These are phyloP conservation scores for Acorus gramineus DNA, from an alignment of 106 monocot genomes.

Conservation along the genomic window DNA sequence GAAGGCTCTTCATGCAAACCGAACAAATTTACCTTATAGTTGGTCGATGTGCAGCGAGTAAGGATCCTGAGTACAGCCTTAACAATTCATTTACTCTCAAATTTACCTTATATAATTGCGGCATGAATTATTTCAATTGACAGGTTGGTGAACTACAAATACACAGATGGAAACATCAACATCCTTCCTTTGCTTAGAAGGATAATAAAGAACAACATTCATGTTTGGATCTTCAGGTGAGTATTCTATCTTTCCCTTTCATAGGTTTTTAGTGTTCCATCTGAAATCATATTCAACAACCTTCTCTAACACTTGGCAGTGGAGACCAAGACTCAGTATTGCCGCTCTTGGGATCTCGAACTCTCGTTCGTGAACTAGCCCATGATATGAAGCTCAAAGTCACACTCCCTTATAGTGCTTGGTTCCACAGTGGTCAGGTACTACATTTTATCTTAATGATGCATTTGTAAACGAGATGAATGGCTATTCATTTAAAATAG, in stretches of 20 bases:
- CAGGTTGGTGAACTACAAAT: constrained; percentile 10
- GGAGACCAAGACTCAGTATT: constrained; percentile 98
- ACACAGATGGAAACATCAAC: constrained; percentile 14
- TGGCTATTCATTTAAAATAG: background rate
- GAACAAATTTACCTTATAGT: constrained; percentile 58
- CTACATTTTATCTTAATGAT: background rate
- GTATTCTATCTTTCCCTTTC: background rate
- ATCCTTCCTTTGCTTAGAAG: constrained; percentile 20
- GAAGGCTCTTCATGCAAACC: constrained; percentile 88
- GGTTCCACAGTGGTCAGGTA: constrained; percentile 93
- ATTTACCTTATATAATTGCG: too few relatives aligned
- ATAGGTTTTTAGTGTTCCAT: background rate
- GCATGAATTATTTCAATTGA: background rate
- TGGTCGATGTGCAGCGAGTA: constrained; percentile 96
- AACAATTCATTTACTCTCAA: too few relatives aligned
- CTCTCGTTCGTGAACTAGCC: constrained; percentile 73
- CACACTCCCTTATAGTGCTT: constrained; percentile 64
- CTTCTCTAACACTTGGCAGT: constrained; percentile 20
- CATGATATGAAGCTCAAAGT: constrained; percentile 39
- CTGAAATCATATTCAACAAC: background rate
- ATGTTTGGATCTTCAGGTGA: constrained; percentile 20
- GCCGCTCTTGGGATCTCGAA: constrained; percentile 70
- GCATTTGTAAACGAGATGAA: background rate
- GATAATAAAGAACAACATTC: constrained; percentile 13
- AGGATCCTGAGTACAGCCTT: constrained; percentile 9